A percentile compares a stretch with the other conserved stretches of the same genome.
phyloP scores from a whole-genome alignment of 345 rosid species.

The Bruguiera gymnorhiza region DNA sequence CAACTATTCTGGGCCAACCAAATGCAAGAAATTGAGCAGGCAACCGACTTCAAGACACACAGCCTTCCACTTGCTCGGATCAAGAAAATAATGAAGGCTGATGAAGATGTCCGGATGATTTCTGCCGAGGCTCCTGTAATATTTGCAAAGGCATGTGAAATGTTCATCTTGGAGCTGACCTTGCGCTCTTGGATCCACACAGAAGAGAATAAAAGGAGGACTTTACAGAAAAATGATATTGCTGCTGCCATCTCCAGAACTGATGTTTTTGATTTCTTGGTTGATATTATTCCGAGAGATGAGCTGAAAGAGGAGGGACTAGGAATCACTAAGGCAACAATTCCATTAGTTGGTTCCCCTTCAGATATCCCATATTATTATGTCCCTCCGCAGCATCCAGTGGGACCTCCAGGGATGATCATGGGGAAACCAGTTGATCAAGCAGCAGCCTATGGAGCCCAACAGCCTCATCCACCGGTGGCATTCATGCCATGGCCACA shows the following conservation, averaged over 20 bases:
- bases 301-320: conserved; percentile 48
- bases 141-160: conserved; percentile 47
- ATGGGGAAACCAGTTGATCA: conserved; percentile 41
- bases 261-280: conserved; percentile 47
- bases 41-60: conserved; percentile 41
- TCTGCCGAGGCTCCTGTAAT: conserved; percentile 49
- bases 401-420: conserved; percentile 38
- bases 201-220: conserved; percentile 45
- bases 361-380: conserved; percentile 39
- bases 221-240: conserved; percentile 44
- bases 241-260: conserved; percentile 46
- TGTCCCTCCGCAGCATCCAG: conserved; percentile 33
- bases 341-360: conserved; percentile 40
- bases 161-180: conserved; percentile 47
- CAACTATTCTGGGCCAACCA: conserved; percentile 43
- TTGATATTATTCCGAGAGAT: conserved; percentile 46
- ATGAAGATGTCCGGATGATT: conserved; percentile 48
- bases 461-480: conserved; percentile 35
- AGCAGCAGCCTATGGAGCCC: conserved; percentile 34
- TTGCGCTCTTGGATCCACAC: conserved; percentile 49
- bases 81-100: conserved; percentile 48
- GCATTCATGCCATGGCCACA: conserved; percentile 44
- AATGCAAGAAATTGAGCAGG: conserved; percentile 43
- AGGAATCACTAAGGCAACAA: conserved; percentile 35
- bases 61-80: conserved; percentile 46